Evolutionary conservation across 352 stramenopile species (phyloP), one percentile per base, ranked within the genome.

Genomic region (Pythium folliculosum): DNA sequence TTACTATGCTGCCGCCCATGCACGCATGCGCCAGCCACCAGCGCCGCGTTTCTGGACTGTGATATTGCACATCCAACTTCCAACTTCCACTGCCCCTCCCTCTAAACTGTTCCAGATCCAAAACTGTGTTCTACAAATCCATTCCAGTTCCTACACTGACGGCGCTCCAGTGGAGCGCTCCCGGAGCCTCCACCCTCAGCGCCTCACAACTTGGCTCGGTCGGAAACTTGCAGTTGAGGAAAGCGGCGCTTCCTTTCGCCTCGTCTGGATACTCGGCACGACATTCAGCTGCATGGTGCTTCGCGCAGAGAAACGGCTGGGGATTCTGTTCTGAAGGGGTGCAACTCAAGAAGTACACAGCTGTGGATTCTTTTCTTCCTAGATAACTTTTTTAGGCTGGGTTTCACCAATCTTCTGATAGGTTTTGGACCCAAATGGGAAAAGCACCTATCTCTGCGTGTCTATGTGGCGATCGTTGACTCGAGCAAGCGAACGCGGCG

Each of bases 391-490:
- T 50, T 23, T 25, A 8, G 6, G 13, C 14, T 6, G 40, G 40
- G 10, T 47, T 47, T 60, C 52, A 32, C 52, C n/a, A 60, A 60
- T 60, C 52, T 30, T 1, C 9, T 47, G 40, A 13, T 47, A 19
- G 10, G 19, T 21, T 47, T 47, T 13, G n/a, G 1, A 40, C 8
- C 43, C 16, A 48, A 22, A 5, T 22, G 5, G 1, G 43, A 48
- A 48, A 19, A 48, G 22, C 6, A 30, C 19, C 7, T 3, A 23
- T 6, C 35, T 12, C 57, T 47, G 57, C 57, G 56, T 64, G 43
- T 64, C 47, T 64, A 64, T 64, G 57, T 56, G 57, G 57, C 57
- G 47, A 19, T 30, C 23, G 57, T 56, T 56, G n/a, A 30, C 19
- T 54, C 23, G 56, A 43, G 38, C 21, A 6, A 21, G 17, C 45